Percentiles rank a stretch among this genome's conserved stretches.
These are phyloP conservation scores for Fusarium praegraminearum DNA, from an alignment of 2,329 filamentous ascomycete genomes.

Conservation along the genomic window DNA sequence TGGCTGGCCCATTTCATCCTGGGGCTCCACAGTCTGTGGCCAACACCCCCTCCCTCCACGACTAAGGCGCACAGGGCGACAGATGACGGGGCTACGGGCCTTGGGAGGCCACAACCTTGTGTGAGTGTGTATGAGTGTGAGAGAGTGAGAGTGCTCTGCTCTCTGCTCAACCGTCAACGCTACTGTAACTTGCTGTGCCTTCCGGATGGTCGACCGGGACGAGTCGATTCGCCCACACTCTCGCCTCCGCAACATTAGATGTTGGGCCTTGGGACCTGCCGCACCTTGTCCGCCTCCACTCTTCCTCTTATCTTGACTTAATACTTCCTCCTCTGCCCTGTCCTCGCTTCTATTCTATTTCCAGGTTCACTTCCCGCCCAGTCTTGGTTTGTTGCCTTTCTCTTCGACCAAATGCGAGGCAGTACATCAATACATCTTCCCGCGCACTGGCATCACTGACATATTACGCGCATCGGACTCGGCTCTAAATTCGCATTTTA, in stretches of 20 bases:
- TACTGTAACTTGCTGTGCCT: conserved; percentile 36
- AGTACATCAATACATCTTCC: conserved; percentile 3
- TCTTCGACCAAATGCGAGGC: conserved; percentile 14
- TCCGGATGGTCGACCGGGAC: conserved; percentile 38
- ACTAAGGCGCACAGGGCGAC: conserved; percentile 28
- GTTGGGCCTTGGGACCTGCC: conserved; percentile 48
- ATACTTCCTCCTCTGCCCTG: conserved; percentile 30
- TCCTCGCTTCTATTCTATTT: conserved; percentile 28
- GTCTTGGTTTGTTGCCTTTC: conserved; percentile 7
- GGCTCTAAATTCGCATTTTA: background rate
- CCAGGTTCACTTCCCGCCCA: conserved; percentile 10
- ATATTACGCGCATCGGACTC: conserved; percentile 4
- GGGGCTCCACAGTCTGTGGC: conserved; percentile 39
- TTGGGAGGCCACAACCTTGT: conserved; percentile 40
- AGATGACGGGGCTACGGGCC: conserved; percentile 36
- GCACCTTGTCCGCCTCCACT: conserved; percentile 47
- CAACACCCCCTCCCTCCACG: conserved; percentile 40
- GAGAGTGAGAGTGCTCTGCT: background rate
- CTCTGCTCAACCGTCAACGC: conserved; percentile 31
- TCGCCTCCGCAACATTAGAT: conserved; percentile 48
- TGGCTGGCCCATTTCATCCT: conserved; percentile 37
- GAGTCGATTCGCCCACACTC: conserved; percentile 45
- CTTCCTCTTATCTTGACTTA: conserved; percentile 40
- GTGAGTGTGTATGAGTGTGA: conserved; percentile 27
- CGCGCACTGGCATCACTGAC: conserved; percentile 3